These are phyloP conservation scores for Diaporthe ampelina DNA, from an alignment of 2,329 filamentous ascomycete genomes.

Conservation along the genomic window DNA sequence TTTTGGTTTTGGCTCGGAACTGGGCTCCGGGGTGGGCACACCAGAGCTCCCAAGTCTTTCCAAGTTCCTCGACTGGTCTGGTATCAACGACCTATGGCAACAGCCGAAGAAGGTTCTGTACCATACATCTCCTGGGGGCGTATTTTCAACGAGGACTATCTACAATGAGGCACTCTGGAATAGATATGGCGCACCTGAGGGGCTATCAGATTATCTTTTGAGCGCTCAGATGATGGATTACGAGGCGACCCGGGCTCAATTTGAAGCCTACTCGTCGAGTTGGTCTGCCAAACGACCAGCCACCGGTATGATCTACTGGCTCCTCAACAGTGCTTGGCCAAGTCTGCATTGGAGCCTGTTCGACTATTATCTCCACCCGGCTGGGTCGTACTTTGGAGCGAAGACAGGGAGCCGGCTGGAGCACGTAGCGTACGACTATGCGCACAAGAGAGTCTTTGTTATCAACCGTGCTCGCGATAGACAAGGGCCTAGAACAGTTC, in stretches of 20 bases:
- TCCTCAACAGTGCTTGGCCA: conserved; percentile 76
- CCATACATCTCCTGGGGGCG: conserved; percentile 71
- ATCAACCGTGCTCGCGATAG: conserved; percentile 66
- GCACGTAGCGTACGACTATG: conserved; percentile 69
- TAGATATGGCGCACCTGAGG: conserved; percentile 65
- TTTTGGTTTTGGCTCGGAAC: conserved; percentile 75
- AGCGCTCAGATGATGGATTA: conserved; percentile 75
- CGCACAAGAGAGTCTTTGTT: conserved; percentile 59
- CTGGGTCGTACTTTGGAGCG: conserved; percentile 71
- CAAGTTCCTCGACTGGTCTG: conserved; percentile 64
- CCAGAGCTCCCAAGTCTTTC: conserved; percentile 68
- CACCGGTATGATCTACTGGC: conserved; percentile 76
- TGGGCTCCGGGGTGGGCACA: conserved; percentile 73
- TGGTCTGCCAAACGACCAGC: conserved; percentile 66
- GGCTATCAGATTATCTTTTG: conserved; percentile 69
- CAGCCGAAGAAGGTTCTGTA: conserved; percentile 65
- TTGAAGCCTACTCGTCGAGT: conserved; percentile 67
- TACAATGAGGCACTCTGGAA: conserved; percentile 69
- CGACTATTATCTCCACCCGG: conserved; percentile 72
- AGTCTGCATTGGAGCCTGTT: conserved; percentile 76
- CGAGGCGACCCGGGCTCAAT: conserved; percentile 72
- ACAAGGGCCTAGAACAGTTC: conserved; percentile 57
- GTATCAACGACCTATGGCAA: conserved; percentile 70
- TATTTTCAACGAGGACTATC: conserved; percentile 69
- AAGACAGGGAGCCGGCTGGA: conserved; percentile 65